Evolutionary conservation across 805 yeast genomes (phyloP).

Genomic region (Pichia thaimueangensis): DNA sequence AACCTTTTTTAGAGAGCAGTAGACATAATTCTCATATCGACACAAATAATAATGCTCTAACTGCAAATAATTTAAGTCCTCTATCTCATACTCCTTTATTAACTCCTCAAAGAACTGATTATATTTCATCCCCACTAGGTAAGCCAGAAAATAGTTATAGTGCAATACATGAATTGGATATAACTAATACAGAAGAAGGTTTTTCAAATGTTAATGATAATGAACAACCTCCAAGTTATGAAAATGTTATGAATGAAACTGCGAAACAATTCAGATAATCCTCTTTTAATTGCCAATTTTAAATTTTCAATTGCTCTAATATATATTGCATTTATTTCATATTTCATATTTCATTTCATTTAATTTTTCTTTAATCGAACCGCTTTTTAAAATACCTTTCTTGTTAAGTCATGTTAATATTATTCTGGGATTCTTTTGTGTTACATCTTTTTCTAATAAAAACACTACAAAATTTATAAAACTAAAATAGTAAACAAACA

Average conservation of each 20-base stretch:
- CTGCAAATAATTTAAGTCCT: conserved; percentile 21
- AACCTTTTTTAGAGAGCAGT: conserved; percentile 24
- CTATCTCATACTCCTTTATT: conserved; percentile 12
- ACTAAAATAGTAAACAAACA: too few species aligned
- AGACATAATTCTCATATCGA: background rate
- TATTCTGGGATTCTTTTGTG: background rate
- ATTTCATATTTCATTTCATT: too few species aligned
- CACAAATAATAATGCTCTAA: conserved; percentile 10
- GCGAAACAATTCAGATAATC: conserved; percentile 21
- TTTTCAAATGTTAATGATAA: background rate
- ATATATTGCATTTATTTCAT: too few species aligned
- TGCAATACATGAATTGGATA: conserved; percentile 2
- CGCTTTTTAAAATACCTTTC: too few species aligned
- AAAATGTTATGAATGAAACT: conserved; percentile 31
- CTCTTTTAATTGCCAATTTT: too few species aligned
- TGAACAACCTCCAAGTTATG: conserved; percentile 33
- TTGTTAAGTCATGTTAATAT: background rate
- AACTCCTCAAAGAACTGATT: conserved; percentile 1
- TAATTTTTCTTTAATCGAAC: too few species aligned
- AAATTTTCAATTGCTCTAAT: too few species aligned
- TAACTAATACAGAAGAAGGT: background rate
- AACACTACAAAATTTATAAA: too few species aligned
- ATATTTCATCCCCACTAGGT: conserved; percentile 6
- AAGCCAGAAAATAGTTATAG: conserved; percentile 4
- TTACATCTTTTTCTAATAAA: background rate